Base-by-base conservation (phyloP, 805 yeast genomes). In the Suhomyces prunicola region DNA sequence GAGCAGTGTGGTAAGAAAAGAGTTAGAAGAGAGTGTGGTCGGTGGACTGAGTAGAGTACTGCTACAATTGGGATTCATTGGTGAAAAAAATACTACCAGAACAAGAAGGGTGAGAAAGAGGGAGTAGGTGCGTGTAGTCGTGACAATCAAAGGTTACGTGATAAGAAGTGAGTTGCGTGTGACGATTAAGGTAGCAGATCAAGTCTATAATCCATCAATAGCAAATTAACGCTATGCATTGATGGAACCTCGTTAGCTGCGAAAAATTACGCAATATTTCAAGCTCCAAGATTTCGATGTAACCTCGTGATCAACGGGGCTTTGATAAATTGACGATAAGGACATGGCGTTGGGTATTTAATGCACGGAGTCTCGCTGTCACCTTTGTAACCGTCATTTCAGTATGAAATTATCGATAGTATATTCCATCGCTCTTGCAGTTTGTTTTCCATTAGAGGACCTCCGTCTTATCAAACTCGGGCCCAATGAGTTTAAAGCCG, bases 401-500 rank as follows among this genome's bases (percentile, higher is more conserved):
- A 15, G 0, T 8, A 39, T 39, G 42, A 39, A 39, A 12, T 15
- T 39, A 39, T 19, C 26, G 26, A 15, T 45, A 13, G 19, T 45
- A 8, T 45, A 10, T 27, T n/a, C 36, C 17, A 15, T 24, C 15
- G 22, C 17, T 19, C 19, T 29, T 2, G 47, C 39, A 27, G 47
- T 15, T 5, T 26, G 42, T 39, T 10, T 45, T 12, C 46, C 46
- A 4, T 13, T 42, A 8, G n/a, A 44, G 41, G 58, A 56, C 17
- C 44, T 56, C 13, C 58, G 74, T 31, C 54, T 74, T 13, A 65
- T 74, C 57, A 74, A 74, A 57, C 51, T 66, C 10, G 74, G 76
- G 1, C 74, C 76, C 10, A 56, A 60, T 26, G 58, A 65, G 9
- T 73, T 56, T 51, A 58, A 57, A 48, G 35, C 71, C 4, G 70